Conservation (phyloP, 2,329 filamentous ascomycete species). For the Cladobotryum mycophilum region DNA sequence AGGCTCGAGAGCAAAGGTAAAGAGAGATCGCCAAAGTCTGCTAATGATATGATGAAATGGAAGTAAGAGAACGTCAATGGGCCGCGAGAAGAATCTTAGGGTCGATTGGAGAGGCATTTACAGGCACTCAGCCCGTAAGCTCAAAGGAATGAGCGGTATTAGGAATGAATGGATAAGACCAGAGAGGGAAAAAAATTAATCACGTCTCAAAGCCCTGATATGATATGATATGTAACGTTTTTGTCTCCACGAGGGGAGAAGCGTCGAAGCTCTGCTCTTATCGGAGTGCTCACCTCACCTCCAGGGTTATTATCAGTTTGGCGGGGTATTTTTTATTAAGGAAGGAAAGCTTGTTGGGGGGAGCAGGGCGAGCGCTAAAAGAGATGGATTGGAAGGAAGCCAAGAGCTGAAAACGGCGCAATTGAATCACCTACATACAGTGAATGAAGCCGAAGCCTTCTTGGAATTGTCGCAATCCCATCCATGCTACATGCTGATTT, state of each 20-base stretch:
- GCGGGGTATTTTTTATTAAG: slow-evolving; percentile 10
- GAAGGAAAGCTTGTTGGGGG: too few relatives aligned
- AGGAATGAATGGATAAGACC: slow-evolving; percentile 1
- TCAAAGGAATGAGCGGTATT: slow-evolving; percentile 5
- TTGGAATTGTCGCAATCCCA: background rate
- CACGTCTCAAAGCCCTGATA: background rate
- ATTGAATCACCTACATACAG: too few relatives aligned
- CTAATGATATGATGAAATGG: slow-evolving; percentile 23
- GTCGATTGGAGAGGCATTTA: slow-evolving; percentile 22
- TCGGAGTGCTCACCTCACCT: slow-evolving; percentile 2
- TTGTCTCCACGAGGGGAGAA: slow-evolving; percentile 6
- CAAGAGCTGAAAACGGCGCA: background rate
- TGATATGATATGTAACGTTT: background rate
- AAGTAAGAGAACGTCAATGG: slow-evolving; percentile 23
- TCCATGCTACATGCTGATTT: too few relatives aligned
- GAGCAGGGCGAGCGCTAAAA: too few relatives aligned
- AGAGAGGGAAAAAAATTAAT: background rate
- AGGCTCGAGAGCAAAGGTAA: slow-evolving; percentile 3
- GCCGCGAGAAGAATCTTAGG: slow-evolving; percentile 23
- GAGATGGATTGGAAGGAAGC: background rate
- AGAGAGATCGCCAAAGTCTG: slow-evolving; percentile 22
- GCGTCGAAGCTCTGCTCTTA: slow-evolving; percentile 11
- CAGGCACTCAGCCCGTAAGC: slow-evolving; percentile 6
- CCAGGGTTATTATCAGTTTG: slow-evolving; percentile 8
- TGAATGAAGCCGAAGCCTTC: background rate